Evolutionary conservation across 345 rosid genomes (phyloP).

Genomic region (Punica granatum): DNA sequence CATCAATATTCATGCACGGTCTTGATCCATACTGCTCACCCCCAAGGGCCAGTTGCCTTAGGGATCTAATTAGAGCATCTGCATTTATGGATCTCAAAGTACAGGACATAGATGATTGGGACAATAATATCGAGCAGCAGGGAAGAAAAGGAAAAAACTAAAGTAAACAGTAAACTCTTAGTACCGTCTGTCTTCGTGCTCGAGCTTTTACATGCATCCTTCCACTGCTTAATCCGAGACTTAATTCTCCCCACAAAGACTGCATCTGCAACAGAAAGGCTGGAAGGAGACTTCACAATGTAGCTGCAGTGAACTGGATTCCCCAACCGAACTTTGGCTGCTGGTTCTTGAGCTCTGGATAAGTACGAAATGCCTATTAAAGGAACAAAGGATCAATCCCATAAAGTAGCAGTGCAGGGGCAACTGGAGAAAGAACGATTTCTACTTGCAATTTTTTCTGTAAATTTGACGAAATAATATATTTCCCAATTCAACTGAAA

Average conservation of each 20-base stretch:
- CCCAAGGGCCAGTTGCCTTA: constrained; percentile 49
- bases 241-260: constrained; percentile 58
- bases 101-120: constrained; percentile 7
- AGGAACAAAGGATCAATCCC: constrained; percentile 1
- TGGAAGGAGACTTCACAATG: constrained; percentile 27
- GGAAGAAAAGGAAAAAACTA: neutral
- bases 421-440: neutral
- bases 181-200: constrained; percentile 43
- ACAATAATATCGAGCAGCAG: neutral
- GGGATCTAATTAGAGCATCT: constrained; percentile 51
- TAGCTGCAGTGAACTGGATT: constrained; percentile 36
- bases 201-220: constrained; percentile 34
- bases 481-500: neutral
- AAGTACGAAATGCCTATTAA: constrained; percentile 72
- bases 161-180: neutral
- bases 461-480: neutral
- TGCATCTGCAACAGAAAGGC: constrained; percentile 56
- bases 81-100: constrained; percentile 15
- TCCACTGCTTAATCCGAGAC: constrained; percentile 69
- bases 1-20: constrained; percentile 68
- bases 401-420: neutral
- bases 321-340: constrained; percentile 44
- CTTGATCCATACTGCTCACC: constrained; percentile 58
- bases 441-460: neutral
- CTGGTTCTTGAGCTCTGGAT: constrained; percentile 75